Evolutionary conservation across 179 eudicot genomes (phyloP), one percentile per base, ranked within the genome.

Genomic region (Beta lomatogona): DNA sequence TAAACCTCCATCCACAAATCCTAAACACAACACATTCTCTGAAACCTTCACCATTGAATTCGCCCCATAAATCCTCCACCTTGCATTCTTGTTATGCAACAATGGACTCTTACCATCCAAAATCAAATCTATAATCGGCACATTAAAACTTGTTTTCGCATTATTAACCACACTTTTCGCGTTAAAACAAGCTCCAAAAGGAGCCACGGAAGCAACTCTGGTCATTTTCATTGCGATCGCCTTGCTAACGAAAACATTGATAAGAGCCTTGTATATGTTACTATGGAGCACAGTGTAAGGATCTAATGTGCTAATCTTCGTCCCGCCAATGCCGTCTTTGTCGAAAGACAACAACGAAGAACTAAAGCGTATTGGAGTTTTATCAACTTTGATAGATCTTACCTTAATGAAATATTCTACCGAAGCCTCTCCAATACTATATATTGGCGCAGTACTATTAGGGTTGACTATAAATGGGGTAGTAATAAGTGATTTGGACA

Each of bases 251-350:
- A 83, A 86, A 6, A 64, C 52, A 0, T 74, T 75, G 2, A 79
- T 28, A 6, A 83, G 73, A 9, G 86, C 46, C 63, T 65, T 75
- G 76, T 83, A 84, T 28, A 86, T 86, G 5, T 75, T 63, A 48
- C 82, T 73, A 9, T 86, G 86, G 41, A 93, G 52, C 7, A 83
- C 71, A 9, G 93, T 89, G 84, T 91, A 93, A 9, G 98, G 89
- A 57, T 59, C 79, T 22, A 86, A 66, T 0, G 91, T 89, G 85
- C 92, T 89, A 25, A 92, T 80, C 63, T 88, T 89, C 6, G 92
- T 88, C 4, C 98, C 90, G 0, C 91, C 91, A 2, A 72, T 45
- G 1, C 86, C 89, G 7, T 74, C 21, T 15, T 76, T 63, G 68
- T 77, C 72, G 21, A 86, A 77, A 0, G 77, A 65, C 14, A 87